Percentiles rank a stretch among this genome's conserved stretches.
phyloP scores from a whole-genome alignment of 2,329 filamentous ascomycete species.

The Botrytis fabae region DNA sequence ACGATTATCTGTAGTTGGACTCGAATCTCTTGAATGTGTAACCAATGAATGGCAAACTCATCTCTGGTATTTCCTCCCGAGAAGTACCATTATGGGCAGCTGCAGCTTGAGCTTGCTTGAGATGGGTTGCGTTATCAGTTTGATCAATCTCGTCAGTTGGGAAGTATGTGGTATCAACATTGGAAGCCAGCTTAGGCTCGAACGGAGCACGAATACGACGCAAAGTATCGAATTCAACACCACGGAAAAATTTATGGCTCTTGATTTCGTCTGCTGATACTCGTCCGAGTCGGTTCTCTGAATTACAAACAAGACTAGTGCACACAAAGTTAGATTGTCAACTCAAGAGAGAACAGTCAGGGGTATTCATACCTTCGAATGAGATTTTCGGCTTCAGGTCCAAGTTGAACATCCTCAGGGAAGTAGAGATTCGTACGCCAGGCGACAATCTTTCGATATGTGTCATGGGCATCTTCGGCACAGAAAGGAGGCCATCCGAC shows the following conservation, averaged over 20 bases:
- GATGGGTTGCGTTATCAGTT: constrained; percentile 84
- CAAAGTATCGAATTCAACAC: constrained; percentile 91
- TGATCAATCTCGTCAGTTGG: constrained; percentile 98
- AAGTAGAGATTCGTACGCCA: constrained; percentile 96
- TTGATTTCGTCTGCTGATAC: constrained; percentile 91
- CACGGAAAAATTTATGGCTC: constrained; percentile 91
- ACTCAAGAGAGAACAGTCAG: constrained; percentile 2
- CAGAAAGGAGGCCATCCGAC: constrained; percentile 99
- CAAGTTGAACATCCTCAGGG: constrained; percentile 89
- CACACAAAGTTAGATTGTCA: constrained; percentile 35
- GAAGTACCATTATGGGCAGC: constrained; percentile 54
- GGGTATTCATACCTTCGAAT: constrained; percentile 72
- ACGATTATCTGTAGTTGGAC: constrained; percentile 61
- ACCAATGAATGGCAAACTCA: constrained; percentile 93
- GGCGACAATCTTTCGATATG: constrained; percentile 98
- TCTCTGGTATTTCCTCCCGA: constrained; percentile 81
- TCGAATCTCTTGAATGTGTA: constrained; percentile 98
- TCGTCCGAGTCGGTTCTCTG: constrained; percentile 86
- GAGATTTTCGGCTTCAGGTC: constrained; percentile 84
- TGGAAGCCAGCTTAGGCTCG: constrained; percentile 88
- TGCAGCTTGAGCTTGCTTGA: constrained; percentile 66
- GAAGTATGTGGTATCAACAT: constrained; percentile 97
- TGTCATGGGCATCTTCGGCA: constrained; percentile 94
- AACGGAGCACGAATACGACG: constrained; percentile 93
- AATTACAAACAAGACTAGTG: constrained; percentile 83